Evolutionary conservation across 2,329 filamentous ascomycete genomes (phyloP).

Genomic region (Gnomoniopsis sp.): DNA sequence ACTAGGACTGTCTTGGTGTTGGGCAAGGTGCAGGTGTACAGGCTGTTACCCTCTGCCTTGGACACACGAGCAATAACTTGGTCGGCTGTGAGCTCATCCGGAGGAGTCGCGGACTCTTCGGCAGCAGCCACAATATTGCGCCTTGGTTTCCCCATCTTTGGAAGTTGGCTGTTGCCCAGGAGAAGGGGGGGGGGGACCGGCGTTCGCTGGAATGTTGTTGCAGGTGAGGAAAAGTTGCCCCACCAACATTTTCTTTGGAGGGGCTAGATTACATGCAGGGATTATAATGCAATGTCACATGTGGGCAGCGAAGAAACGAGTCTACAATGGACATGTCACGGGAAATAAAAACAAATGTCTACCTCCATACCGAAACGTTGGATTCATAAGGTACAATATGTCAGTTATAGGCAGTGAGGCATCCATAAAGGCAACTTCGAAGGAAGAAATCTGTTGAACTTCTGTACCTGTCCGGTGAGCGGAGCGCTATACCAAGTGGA

Average conservation of each 20-base stretch:
- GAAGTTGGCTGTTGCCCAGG: not conserved
- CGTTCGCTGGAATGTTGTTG: conserved; percentile 2
- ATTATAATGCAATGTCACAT: conserved; percentile 3
- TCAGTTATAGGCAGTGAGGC: no score
- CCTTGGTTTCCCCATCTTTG: conserved; percentile 68
- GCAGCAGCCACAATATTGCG: conserved; percentile 74
- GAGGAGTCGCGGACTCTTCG: conserved; percentile 63
- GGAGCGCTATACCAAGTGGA: not conserved
- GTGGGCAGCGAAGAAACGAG: not conserved
- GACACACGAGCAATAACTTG: conserved; percentile 73
- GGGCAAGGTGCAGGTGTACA: conserved; percentile 77
- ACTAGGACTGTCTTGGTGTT: conserved; percentile 64
- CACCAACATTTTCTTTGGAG: conserved; percentile 10
- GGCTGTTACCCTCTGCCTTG: conserved; percentile 82
- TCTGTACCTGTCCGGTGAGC: not conserved
- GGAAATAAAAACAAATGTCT: no score
- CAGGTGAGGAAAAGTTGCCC: not conserved
- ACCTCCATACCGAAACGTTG: no score
- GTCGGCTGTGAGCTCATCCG: conserved; percentile 54
- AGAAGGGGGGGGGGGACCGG: not conserved
- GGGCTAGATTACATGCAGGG: not conserved
- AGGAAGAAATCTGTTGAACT: no score
- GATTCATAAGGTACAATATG: no score
- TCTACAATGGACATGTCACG: not conserved
- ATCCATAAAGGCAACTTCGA: not conserved